Conservation (phyloP, 169 alveolate genomes). For the Eimeria necatrix region DNA sequence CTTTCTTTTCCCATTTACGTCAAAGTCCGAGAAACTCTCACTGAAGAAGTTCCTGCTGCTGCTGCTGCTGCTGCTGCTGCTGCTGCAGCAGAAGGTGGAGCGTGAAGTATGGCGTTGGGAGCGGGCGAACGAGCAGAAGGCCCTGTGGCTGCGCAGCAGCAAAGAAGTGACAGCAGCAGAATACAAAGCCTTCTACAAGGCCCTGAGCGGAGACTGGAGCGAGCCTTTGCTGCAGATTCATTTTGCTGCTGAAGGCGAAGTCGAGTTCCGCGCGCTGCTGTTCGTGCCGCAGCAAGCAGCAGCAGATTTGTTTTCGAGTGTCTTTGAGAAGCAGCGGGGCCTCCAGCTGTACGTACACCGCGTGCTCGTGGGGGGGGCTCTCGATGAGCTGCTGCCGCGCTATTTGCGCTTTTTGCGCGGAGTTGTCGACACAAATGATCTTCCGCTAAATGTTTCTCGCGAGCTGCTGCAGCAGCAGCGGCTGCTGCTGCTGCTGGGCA, state of each 20-base stretch:
- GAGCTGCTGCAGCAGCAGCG: constrained; percentile 94
- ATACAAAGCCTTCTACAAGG: constrained; percentile 96
- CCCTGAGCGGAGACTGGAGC: constrained; percentile 95
- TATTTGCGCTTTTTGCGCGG: constrained; percentile 97
- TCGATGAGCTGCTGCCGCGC: constrained; percentile 96
- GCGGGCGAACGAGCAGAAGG: constrained; percentile 97
- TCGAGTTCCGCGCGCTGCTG: constrained; percentile 98
- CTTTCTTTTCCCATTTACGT: constrained; percentile 98
- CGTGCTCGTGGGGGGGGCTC: constrained; percentile 96
- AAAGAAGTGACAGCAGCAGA: constrained; percentile 98
- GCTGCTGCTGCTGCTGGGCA: constrained; percentile 95
- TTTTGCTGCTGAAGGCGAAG: constrained; percentile 99
- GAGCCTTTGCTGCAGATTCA: constrained; percentile 98
- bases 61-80: constrained; percentile 50
- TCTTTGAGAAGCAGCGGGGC: constrained; percentile 91
- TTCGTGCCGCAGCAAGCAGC: constrained; percentile 97
- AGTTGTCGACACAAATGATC: constrained; percentile 97
- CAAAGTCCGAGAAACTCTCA: constrained; percentile 87
- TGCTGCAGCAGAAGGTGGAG: constrained; percentile 86
- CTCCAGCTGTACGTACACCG: constrained; percentile 95
- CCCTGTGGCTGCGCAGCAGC: constrained; percentile 98
- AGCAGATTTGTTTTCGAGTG: constrained; percentile 95
- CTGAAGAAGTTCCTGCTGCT: constrained; percentile 86
- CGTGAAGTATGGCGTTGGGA: constrained; percentile 92
- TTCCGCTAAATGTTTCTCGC: constrained; percentile 95